A percentile compares a stretch with the other conserved stretches of the same genome.
Conservation (phyloP, 2,329 filamentous ascomycete genomes). For the Apiospora malaysiana region DNA sequence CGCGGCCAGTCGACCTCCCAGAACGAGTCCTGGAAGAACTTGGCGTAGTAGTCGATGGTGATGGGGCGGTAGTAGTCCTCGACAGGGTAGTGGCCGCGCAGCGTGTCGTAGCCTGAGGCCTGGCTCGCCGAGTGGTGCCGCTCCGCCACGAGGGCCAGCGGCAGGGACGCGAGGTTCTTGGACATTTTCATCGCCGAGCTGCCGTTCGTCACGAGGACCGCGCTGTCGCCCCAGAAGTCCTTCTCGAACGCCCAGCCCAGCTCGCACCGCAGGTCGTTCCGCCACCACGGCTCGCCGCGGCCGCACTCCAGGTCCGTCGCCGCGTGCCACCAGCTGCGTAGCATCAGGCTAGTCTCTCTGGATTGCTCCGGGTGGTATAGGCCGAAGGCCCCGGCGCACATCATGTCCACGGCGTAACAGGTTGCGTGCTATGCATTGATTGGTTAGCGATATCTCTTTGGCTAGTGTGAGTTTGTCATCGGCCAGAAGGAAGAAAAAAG, state of each 20-base stretch:
- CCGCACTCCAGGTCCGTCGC: conserved; percentile 3
- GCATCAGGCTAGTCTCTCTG: neutral
- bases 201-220: neutral
- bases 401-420: neutral
- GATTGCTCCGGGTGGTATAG: neutral
- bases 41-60: conserved; percentile 29
- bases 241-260: conserved; percentile 23
- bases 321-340: neutral
- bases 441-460: neutral
- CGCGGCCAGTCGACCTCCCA: conserved; percentile 31
- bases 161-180: neutral
- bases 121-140: neutral
- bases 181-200: neutral
- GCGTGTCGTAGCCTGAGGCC: no score
- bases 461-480: neutral
- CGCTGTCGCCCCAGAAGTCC: conserved; percentile 19
- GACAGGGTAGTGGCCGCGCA: neutral
- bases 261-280: conserved; percentile 16
- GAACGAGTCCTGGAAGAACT: conserved; percentile 35
- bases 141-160: neutral
- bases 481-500: neutral
- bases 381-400: neutral
- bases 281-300: conserved; percentile 20
- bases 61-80: conserved; percentile 28
- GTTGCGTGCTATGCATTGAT: conserved; percentile 22